Percentiles rank a stretch among this genome's conserved stretches.
phyloP scores from a whole-genome alignment of 2,329 filamentous ascomycete species.

The Tolypocladium tundrense region DNA sequence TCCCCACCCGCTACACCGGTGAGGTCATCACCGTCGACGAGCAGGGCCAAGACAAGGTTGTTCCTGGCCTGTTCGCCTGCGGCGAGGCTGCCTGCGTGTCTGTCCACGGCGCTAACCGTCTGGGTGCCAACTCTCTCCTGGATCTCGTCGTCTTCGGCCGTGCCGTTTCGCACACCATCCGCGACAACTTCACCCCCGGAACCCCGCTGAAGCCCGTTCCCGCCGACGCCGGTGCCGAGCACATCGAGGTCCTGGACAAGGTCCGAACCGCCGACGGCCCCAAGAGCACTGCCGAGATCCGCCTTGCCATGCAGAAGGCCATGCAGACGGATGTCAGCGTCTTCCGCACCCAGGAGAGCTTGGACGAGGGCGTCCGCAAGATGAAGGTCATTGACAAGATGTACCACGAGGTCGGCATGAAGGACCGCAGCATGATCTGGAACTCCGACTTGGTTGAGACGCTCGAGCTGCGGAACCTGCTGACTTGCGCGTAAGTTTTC shows the following conservation, averaged over 20 bases:
- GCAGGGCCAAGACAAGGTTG: constrained; percentile 80
- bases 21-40: constrained; percentile 87
- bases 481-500: constrained; percentile 82
- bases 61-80: constrained; percentile 90
- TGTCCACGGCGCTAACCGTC: constrained; percentile 94
- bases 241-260: constrained; percentile 77
- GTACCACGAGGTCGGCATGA: constrained; percentile 80
- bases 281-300: constrained; percentile 80
- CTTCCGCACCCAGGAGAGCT: constrained; percentile 87
- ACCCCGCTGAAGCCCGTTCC: constrained; percentile 67
- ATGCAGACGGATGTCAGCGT: constrained; percentile 98
- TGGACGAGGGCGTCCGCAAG: constrained; percentile 86
- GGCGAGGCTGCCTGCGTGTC: constrained; percentile 97
- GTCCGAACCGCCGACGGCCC: constrained; percentile 75
- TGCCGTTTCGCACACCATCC: constrained; percentile 93
- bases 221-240: constrained; percentile 79
- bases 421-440: constrained; percentile 99
- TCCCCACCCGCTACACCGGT: constrained; percentile 93
- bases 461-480: constrained; percentile 84
- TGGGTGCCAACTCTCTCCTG: constrained; percentile 95
- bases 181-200: constrained; percentile 83
- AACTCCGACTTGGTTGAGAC: constrained; percentile 97
- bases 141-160: constrained; percentile 97
- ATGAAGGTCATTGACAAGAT: constrained; percentile 74
- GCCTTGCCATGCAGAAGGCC: constrained; percentile 89